Evolutionary conservation across 2,329 filamentous ascomycete species (phyloP).

Genomic region (Tolypocladium tropicale): DNA sequence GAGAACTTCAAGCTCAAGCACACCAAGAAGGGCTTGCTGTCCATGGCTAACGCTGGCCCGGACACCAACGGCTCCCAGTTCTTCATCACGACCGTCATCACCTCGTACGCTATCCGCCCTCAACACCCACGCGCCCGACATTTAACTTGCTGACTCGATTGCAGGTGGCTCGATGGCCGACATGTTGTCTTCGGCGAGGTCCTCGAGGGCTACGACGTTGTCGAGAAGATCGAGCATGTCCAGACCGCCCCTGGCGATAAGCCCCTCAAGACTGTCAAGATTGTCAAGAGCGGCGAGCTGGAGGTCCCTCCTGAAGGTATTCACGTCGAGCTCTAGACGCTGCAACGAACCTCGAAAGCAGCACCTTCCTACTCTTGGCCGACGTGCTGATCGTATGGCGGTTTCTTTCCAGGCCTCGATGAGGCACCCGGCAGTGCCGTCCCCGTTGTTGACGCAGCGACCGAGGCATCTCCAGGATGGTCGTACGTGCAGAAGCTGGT

Average conservation of each 20-base stretch:
- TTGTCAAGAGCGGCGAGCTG: conserved; percentile 75
- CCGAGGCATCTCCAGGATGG: conserved; percentile 8
- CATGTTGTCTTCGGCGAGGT: conserved; percentile 89
- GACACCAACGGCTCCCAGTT: conserved; percentile 87
- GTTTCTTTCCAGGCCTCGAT: conserved; percentile 15
- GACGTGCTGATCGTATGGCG: conserved; percentile 24
- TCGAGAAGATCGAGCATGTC: conserved; percentile 68
- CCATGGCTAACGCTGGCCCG: conserved; percentile 77
- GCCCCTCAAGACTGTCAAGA: conserved; percentile 60
- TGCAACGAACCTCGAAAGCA: conserved; percentile 7
- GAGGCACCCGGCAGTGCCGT: conserved; percentile 10
- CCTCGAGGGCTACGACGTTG: conserved; percentile 72
- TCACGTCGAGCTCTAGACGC: conserved; percentile 67
- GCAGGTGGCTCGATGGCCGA: conserved; percentile 68
- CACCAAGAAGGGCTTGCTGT: conserved; percentile 72
- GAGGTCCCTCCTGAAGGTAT: conserved; percentile 85
- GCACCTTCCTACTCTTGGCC: conserved; percentile 11
- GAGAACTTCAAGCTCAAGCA: conserved; percentile 97
- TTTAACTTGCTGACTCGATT: background rate
- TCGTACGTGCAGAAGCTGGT: conserved; percentile 38
- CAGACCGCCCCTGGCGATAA: conserved; percentile 57
- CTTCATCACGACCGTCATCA: conserved; percentile 80
- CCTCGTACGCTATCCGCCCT: conserved; percentile 43
- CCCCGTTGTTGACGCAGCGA: conserved; percentile 3
- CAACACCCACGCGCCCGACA: background rate